phyloP scores from a whole-genome alignment of 2,329 filamentous ascomycete species.

The Davidsoniella eucalypti region DNA sequence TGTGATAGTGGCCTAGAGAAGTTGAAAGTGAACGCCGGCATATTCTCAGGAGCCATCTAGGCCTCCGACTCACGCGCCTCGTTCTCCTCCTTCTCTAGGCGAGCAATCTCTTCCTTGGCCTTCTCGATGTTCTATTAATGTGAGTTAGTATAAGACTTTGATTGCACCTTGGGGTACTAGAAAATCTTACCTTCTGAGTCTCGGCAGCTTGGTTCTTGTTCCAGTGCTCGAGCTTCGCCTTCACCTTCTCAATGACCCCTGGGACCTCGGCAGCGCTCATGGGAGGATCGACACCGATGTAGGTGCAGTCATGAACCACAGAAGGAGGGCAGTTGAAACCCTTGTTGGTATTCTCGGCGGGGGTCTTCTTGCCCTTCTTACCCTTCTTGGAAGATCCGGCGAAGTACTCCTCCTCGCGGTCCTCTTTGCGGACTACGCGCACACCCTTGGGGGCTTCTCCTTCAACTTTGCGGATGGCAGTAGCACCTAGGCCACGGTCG shows the following conservation, averaged over 20 bases:
- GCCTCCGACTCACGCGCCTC: constrained; percentile 16
- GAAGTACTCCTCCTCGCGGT: constrained; percentile 75
- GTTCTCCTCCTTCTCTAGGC: constrained; percentile 48
- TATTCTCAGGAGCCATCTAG: neutral
- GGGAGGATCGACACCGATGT: constrained; percentile 73
- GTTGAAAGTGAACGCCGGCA: too few relatives aligned
- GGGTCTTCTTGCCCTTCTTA: constrained; percentile 60
- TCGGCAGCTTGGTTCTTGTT: constrained; percentile 78
- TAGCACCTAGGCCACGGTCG: constrained; percentile 59
- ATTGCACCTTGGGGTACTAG: neutral
- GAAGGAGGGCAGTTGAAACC: constrained; percentile 74
- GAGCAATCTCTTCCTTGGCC: constrained; percentile 87
- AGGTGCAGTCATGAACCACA: constrained; percentile 77
- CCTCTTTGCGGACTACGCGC: constrained; percentile 68
- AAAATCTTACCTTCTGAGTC: constrained; percentile 63
- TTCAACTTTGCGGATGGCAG: constrained; percentile 70
- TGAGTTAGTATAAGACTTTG: constrained; percentile 18
- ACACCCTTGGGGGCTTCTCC: constrained; percentile 69
- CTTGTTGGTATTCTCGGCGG: constrained; percentile 24
- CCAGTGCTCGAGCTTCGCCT: constrained; percentile 81
- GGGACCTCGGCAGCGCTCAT: constrained; percentile 74
- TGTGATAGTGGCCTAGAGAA: too few relatives aligned
- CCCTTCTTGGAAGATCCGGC: constrained; percentile 70
- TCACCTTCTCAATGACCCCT: constrained; percentile 68
- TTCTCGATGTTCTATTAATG: constrained; percentile 73